Conservation (phyloP, 345 rosid genomes). For the Eucalyptus lansdowneana region DNA sequence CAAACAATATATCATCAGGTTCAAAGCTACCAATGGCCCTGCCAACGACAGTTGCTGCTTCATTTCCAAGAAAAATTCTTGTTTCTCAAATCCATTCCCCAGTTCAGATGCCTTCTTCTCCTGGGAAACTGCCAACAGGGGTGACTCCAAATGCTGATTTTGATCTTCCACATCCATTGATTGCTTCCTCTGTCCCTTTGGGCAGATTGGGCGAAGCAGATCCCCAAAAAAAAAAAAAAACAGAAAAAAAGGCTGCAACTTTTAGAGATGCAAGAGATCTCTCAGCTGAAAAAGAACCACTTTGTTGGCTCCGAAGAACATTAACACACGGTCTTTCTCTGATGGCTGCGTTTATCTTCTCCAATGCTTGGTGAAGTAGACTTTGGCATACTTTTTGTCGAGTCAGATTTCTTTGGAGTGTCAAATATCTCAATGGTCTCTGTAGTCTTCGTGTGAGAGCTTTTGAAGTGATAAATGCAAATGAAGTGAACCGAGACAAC, state of each 20-base stretch:
- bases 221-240: rapidly evolving
- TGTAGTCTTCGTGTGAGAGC: background rate
- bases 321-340: background rate
- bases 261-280: background rate
- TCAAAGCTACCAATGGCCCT: constrained; percentile 4
- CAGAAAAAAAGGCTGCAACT: background rate
- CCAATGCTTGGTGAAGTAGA: background rate
- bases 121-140: background rate
- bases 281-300: background rate
- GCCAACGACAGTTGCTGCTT: constrained; percentile 5
- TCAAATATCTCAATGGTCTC: background rate
- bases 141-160: background rate
- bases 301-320: background rate
- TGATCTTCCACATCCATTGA: background rate
- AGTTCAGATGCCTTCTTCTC: background rate
- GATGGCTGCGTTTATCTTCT: background rate
- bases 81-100: background rate
- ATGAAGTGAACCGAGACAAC: background rate
- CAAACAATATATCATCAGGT: background rate
- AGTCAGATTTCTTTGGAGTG: background rate
- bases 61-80: background rate
- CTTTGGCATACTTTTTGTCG: background rate
- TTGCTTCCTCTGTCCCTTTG: background rate
- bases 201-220: background rate
- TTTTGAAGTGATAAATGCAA: background rate